phyloP scores from a whole-genome alignment of 2,329 filamentous ascomycete species.

The Trichoderma aggressivum region DNA sequence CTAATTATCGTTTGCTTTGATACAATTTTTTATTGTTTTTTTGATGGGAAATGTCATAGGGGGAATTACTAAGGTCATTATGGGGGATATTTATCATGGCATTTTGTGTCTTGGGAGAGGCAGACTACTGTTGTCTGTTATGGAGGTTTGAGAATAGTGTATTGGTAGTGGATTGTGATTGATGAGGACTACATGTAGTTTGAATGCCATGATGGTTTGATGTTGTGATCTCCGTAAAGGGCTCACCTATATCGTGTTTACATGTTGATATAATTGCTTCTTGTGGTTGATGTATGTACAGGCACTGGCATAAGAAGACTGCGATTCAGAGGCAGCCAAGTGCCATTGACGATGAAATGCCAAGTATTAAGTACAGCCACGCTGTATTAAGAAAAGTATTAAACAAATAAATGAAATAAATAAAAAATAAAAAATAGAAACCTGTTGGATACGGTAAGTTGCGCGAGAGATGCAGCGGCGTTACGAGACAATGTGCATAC shows the following conservation, averaged over 20 bases:
- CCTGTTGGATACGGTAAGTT: neutral
- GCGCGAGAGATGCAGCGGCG: neutral
- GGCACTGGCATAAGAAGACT: neutral
- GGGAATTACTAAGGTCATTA: neutral
- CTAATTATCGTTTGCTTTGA: slow-evolving; percentile 2
- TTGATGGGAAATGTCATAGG: slow-evolving; percentile 3
- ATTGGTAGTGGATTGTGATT: neutral
- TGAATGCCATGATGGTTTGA: neutral
- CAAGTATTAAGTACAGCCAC: neutral
- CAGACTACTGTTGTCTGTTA: neutral
- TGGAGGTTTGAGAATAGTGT: neutral
- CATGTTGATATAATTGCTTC: neutral
- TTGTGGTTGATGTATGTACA: neutral
- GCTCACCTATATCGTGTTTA: neutral
- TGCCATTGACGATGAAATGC: neutral
- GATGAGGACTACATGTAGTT: neutral
- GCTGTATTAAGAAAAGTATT: neutral
- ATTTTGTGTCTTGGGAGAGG: neutral
- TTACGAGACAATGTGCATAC: neutral
- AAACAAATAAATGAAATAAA: neutral
- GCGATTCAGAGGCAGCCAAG: neutral
- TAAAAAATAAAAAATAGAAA: neutral
- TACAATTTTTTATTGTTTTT: neutral
- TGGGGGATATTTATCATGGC: neutral
- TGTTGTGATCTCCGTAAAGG: neutral